Evolutionary conservation across 768 basidiomycete genomes (phyloP).

Genomic region (Antrodiella citrinella): DNA sequence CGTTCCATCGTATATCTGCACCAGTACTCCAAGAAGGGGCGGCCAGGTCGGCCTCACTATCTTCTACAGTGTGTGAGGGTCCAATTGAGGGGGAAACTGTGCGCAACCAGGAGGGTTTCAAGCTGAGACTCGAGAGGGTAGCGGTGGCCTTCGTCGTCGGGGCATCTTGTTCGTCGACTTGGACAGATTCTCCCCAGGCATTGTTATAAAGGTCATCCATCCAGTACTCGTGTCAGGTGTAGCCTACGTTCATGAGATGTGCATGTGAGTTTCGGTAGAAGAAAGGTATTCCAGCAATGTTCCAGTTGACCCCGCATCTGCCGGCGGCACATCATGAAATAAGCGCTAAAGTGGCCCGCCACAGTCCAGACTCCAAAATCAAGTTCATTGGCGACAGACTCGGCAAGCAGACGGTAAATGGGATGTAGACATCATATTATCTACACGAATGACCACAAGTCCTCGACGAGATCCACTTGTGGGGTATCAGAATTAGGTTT

Average conservation of each 20-base stretch:
- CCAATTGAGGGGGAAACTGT: slow-evolving; percentile 5
- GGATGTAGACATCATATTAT: neutral
- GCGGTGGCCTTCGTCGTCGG: slow-evolving; percentile 8
- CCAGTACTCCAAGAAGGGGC: slow-evolving; percentile 50
- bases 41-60: slow-evolving; percentile 48
- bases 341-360: neutral
- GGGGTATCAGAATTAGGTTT: neutral
- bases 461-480: slow-evolving; percentile 39
- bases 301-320: neutral
- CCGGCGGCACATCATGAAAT: neutral
- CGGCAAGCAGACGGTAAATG: neutral
- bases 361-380: neutral
- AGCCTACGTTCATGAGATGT: neutral
- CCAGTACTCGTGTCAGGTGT: slow-evolving; percentile 1
- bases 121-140: slow-evolving; percentile 1
- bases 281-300: neutral
- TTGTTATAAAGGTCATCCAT: slow-evolving; percentile 80
- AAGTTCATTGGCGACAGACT: neutral
- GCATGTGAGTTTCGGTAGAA: slow-evolving; percentile 1
- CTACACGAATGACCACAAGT: slow-evolving; percentile 16
- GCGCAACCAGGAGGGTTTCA: neutral
- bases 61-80: slow-evolving; percentile 15
- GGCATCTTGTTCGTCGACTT: slow-evolving; percentile 14
- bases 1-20: slow-evolving; percentile 37
- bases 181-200: slow-evolving; percentile 50